Evolutionary conservation across 441 rosid species (phyloP).

Genomic region (Hura crepitans): DNA sequence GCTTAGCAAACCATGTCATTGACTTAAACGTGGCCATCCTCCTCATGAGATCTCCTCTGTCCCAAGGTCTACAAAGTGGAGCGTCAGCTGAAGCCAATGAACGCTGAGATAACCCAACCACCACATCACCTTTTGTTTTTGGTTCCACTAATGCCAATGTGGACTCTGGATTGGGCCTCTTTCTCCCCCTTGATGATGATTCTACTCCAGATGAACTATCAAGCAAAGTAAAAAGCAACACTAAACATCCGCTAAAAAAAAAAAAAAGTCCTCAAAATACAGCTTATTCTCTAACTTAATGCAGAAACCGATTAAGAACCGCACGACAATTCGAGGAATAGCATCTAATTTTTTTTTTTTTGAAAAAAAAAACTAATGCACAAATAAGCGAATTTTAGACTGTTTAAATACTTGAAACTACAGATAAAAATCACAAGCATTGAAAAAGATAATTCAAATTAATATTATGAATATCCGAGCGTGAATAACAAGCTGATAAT

Average conservation of each 20-base stretch:
- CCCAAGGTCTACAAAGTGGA: constrained; percentile 86
- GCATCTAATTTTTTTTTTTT: neutral
- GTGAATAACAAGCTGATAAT: neutral
- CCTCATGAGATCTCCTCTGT: constrained; percentile 82
- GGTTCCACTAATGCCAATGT: constrained; percentile 54
- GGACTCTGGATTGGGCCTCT: constrained; percentile 50
- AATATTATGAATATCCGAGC: neutral
- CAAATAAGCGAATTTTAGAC: neutral
- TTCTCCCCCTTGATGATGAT: constrained; percentile 42
- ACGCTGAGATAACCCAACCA: constrained; percentile 28
- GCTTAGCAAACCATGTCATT: constrained; percentile 96
- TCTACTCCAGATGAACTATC: constrained; percentile 38
- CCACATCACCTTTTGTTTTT: constrained; percentile 22
- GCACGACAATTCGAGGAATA: neutral
- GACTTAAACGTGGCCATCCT: constrained; percentile 85
- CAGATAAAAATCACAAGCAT: neutral
- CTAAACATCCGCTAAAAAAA: no score
- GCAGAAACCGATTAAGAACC: neutral
- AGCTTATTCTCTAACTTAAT: neutral
- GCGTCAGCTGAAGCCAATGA: constrained; percentile 29
- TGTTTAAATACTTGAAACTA: neutral
- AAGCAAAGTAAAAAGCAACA: constrained; percentile 6
- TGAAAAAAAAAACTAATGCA: neutral
- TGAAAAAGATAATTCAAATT: neutral
- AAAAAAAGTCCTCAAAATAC: neutral